These are phyloP conservation scores for Balakata baccata DNA, from an alignment of 345 rosid genomes.

Conservation along the genomic window DNA sequence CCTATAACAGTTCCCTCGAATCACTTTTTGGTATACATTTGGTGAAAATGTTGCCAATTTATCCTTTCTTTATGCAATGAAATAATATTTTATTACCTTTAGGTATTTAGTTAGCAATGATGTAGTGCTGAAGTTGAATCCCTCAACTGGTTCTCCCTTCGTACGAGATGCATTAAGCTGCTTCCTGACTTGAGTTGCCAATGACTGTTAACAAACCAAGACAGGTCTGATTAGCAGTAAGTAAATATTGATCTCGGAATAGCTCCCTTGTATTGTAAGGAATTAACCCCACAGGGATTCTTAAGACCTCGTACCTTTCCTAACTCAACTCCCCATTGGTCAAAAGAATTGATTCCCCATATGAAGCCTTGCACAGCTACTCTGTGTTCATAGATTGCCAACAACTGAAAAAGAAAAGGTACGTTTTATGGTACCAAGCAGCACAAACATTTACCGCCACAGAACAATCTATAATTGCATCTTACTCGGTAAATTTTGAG, in stretches of 20 bases:
- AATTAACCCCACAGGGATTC: not conserved
- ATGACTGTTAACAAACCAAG: conserved; percentile 39
- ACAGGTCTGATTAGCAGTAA: not conserved
- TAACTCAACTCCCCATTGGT: conserved; percentile 99
- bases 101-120: conserved; percentile 66
- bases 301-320: conserved; percentile 61
- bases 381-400: conserved; percentile 94
- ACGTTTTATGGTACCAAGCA: not conserved
- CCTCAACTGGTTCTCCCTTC: conserved; percentile 57
- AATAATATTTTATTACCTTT: conserved; percentile 42
- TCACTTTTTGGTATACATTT: not conserved
- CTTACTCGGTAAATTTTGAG: not conserved
- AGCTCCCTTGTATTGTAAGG: not conserved
- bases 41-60: not conserved
- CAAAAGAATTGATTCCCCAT: conserved; percentile 98
- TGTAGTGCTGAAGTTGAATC: conserved; percentile 85
- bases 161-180: conserved; percentile 77
- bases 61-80: not conserved
- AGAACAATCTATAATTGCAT: not conserved
- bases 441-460: not conserved
- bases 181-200: conserved; percentile 88
- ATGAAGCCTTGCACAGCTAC: conserved; percentile 90
- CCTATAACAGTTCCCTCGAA: not conserved
- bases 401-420: conserved; percentile 45
- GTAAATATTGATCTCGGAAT: not conserved